Conservation (phyloP, 2,329 filamentous ascomycete genomes). For the Xenosphaeropsis pyriputrescens region DNA sequence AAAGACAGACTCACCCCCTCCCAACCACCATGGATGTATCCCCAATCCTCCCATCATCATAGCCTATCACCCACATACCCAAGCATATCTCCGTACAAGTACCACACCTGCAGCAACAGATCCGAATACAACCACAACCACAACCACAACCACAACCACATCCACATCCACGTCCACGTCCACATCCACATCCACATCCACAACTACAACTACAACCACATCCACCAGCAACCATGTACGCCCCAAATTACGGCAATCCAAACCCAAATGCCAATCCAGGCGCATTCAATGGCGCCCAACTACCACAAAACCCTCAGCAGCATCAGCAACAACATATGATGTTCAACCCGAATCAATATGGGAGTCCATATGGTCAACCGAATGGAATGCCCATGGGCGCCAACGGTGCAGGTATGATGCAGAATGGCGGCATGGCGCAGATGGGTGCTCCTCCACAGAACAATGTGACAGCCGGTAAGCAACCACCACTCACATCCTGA, state of each 20-base stretch:
- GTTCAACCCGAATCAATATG: constrained; percentile 1
- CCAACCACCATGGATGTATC: too few species aligned
- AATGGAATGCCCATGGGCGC: background rate
- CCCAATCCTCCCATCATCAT: background rate
- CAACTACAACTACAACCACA: background rate
- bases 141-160: background rate
- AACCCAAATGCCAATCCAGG: background rate
- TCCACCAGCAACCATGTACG: background rate
- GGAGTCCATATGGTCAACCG: constrained; percentile 1
- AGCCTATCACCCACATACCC: background rate
- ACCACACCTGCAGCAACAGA: background rate
- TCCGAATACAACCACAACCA: background rate
- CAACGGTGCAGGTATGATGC: constrained; percentile 1
- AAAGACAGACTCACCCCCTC: too few species aligned
- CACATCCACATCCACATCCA: too few species aligned
- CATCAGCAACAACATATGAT: constrained; percentile 1
- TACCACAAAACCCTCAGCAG: background rate
- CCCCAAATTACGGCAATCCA: background rate
- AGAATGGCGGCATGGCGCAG: constrained; percentile 1
- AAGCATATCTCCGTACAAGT: background rate
- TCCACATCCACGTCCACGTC: too few species aligned
- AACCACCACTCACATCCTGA: background rate
- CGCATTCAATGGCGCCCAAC: background rate
- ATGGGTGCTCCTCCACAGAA: background rate
- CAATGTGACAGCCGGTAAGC: background rate